phyloP scores from a whole-genome alignment of 2,329 filamentous ascomycete species.

The Cordyceps pruinosa region DNA sequence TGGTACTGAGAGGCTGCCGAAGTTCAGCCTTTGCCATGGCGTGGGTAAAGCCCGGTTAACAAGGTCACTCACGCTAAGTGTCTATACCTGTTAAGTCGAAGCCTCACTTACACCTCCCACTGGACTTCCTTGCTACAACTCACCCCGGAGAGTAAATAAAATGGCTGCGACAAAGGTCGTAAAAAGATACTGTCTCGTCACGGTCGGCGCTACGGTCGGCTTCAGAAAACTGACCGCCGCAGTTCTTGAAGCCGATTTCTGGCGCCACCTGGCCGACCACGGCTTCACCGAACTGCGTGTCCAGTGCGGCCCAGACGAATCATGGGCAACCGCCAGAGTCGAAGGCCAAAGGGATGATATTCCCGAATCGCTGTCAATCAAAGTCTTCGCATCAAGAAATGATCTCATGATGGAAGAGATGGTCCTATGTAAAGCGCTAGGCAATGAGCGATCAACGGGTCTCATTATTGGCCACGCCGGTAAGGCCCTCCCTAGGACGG shows the following conservation, averaged over 20 bases:
- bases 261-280: constrained; percentile 49
- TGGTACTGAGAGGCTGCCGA: background rate
- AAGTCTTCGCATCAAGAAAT: constrained; percentile 26
- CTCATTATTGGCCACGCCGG: constrained; percentile 86
- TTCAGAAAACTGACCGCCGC: constrained; percentile 67
- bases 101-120: constrained; percentile 2
- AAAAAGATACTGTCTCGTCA: constrained; percentile 64
- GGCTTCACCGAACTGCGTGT: constrained; percentile 67
- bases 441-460: constrained; percentile 50
- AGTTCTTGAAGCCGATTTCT: constrained; percentile 55
- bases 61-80: constrained; percentile 4
- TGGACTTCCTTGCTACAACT: background rate
- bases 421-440: constrained; percentile 40
- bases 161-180: background rate
- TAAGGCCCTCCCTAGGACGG: constrained; percentile 32
- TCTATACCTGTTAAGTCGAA: constrained; percentile 7
- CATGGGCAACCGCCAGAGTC: constrained; percentile 24
- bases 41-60: constrained; percentile 6
- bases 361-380: constrained; percentile 21
- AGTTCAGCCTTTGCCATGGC: background rate
- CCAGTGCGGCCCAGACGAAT: constrained; percentile 70
- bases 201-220: constrained; percentile 83
- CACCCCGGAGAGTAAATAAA: background rate
- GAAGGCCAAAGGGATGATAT: constrained; percentile 17
- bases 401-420: constrained; percentile 43